Evolutionary conservation across 129 eudicot genomes (phyloP), one percentile per base, ranked within the genome.

Genomic region (Sambucus nigra): DNA sequence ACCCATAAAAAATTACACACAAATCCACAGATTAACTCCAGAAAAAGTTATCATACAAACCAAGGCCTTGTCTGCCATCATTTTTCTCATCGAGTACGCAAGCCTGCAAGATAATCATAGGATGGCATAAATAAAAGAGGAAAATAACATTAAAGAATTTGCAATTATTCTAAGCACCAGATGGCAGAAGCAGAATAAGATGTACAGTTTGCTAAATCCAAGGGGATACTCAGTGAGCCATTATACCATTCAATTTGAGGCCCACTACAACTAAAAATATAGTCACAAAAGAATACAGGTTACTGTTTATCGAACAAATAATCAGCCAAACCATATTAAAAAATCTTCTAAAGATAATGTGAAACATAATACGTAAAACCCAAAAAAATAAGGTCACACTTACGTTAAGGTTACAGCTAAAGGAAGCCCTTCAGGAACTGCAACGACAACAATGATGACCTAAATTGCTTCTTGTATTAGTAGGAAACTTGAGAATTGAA

Each of bases 391-490:
- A 51, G 55, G 51, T 45, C 31, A 57, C 57, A 53, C 97, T 73
- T 76, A 88, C 97, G 97, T 88, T 68, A 88, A 65, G 20, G 97
- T 88, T 22, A 88, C 97, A 63, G 97, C 97, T 65, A 88, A 73
- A 17, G 97, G 97, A 72, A 92, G 99, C 62, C 99, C 99, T 77
- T 92, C 99, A 6, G 99, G 99, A 48, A 92, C 99, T 26, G 99
- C 99, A 72, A 92, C 99, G 28, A 92, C 99, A 14, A 92, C 99
- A 53, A 92, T 92, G 39, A 94, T 80, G 49, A 77, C 99, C 99
- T 92, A 73, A 17, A 20, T 33, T 59, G 56, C 39, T 41, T 50
- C 52, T 33, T 38, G 25, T 45, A 57, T 75, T 28, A 71, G 56
- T 63, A 54, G 41, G 66, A 62, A 51, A 70, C 44, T 31, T 31